phyloP scores from a whole-genome alignment of 495 filamentous ascomycete species.

The Talaromyces stipitatus region DNA sequence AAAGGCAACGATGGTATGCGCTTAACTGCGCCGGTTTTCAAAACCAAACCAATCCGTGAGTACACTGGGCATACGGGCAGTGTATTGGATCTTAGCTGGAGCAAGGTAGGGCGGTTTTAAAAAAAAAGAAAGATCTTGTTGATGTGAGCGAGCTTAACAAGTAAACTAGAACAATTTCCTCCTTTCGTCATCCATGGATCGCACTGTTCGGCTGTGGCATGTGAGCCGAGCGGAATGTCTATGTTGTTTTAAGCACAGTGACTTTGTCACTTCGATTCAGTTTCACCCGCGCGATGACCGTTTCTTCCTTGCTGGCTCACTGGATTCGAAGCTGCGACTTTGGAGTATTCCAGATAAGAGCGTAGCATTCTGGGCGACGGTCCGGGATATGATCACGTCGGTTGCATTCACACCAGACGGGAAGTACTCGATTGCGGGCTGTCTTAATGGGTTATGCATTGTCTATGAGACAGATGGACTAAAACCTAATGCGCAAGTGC shows the following conservation, averaged over 20 bases:
- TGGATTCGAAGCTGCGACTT: slow-evolving; percentile 84
- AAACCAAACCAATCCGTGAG: slow-evolving; percentile 63
- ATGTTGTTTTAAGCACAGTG: slow-evolving; percentile 92
- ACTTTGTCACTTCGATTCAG: slow-evolving; percentile 89
- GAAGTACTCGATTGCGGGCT: slow-evolving; percentile 80
- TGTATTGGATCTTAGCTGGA: slow-evolving; percentile 91
- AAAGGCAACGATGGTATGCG: slow-evolving; percentile 39
- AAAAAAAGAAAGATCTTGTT: too few relatives aligned
- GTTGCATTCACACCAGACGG: slow-evolving; percentile 93
- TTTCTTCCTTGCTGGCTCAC: slow-evolving; percentile 90
- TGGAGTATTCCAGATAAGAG: slow-evolving; percentile 98
- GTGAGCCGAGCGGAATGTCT: slow-evolving; percentile 77
- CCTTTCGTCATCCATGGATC: slow-evolving; percentile 95
- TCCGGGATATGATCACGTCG: slow-evolving; percentile 86
- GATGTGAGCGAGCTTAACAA: not conserved
- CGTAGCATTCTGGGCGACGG: slow-evolving; percentile 76
- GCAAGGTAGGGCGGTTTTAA: slow-evolving; percentile 53
- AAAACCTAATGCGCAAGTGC: slow-evolving; percentile 74
- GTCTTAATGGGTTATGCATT: slow-evolving; percentile 75
- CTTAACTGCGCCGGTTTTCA: slow-evolving; percentile 89
- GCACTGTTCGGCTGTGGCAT: slow-evolving; percentile 95
- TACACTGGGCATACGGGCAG: slow-evolving; percentile 82
- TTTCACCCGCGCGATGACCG: slow-evolving; percentile 95
- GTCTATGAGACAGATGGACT: slow-evolving; percentile 95
- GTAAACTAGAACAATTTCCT: slow-evolving; percentile 77